Evolutionary conservation across 257 asterid genomes (phyloP), one percentile per base, ranked within the genome.

Genomic region (Henckelia pumila): DNA sequence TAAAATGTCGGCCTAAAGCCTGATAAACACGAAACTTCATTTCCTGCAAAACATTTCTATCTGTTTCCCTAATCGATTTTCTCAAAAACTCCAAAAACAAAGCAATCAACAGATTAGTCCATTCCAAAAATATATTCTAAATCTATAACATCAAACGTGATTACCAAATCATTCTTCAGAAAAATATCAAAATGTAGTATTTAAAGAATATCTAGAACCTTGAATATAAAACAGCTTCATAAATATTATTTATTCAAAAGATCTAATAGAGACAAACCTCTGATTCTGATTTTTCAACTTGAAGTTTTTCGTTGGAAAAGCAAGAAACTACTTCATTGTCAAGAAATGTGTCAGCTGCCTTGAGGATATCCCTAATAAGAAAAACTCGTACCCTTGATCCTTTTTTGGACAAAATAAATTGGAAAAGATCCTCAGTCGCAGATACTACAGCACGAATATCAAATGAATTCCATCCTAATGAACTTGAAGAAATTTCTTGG

Each of bases 341-440:
- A 33, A 87, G 86, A 72, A 93, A 83, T 61, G 82, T 77, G 73
- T 89, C 96, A 24, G 86, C 84, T 69, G 96, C 95, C 55, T 25
- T 52, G 5, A 93, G 78, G 28, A 93, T 78, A 80, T 93, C 96
- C 79, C 88, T 81, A 64, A 93, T 63, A 53, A 93, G 89, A 83
- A 81, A 87, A 64, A 90, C 92, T 59, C 88, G 97, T 23, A 93
- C 90, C 76, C 91, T 81, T 16, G 86, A 82, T 59, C 98, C 98
- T 68, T 86, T 90, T 49, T 80, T 85, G 23, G 98, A 93, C 75
- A 93, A 73, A 66, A 93, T 85, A 72, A 93, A 93, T 32, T 79
- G 80, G 73, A 93, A 81, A 56, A 93, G 94, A 78, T 93, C 97
- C 82, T 93, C 98, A 0, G 96, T 82, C 53, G 98, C 97, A 69